These are phyloP conservation scores for Collybia mongolica DNA, from an alignment of 768 basidiomycete species.

Conservation along the genomic window DNA sequence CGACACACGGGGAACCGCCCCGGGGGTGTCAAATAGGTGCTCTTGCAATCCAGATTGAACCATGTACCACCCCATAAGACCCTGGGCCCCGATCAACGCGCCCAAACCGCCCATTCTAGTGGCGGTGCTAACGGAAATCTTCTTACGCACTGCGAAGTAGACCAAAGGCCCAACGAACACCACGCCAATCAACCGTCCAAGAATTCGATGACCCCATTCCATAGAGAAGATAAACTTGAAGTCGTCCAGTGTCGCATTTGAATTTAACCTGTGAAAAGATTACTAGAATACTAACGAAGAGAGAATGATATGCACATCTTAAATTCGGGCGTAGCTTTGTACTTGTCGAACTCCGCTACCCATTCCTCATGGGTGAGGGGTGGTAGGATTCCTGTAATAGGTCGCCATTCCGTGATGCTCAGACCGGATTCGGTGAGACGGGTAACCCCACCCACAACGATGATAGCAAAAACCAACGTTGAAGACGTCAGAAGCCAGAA, in stretches of 20 bases:
- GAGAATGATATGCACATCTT: constrained; percentile 65
- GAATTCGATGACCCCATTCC: constrained; percentile 96
- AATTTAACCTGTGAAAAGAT: constrained; percentile 66
- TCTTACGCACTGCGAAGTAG: constrained; percentile 75
- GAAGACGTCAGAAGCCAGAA: constrained; percentile 87
- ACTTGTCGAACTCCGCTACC: constrained; percentile 89
- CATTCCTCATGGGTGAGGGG: constrained; percentile 77
- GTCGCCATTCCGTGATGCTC: constrained; percentile 97
- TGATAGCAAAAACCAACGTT: constrained; percentile 84
- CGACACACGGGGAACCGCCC: constrained; percentile 90
- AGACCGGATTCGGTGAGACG: constrained; percentile 96
- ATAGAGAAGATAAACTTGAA: constrained; percentile 98
- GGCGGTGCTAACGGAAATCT: constrained; percentile 63
- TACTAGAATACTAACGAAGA: constrained; percentile 2
- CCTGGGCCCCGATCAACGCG: constrained; percentile 85
- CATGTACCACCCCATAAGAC: constrained; percentile 98
- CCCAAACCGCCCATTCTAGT: constrained; percentile 71
- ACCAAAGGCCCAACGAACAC: constrained; percentile 81
- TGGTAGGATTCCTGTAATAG: constrained; percentile 85
- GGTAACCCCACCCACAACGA: constrained; percentile 95
- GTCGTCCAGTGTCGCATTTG: constrained; percentile 80
- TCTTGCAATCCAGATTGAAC: constrained; percentile 94
- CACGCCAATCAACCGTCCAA: constrained; percentile 84
- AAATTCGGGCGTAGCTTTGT: constrained; percentile 93
- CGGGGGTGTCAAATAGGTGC: constrained; percentile 73